A percentile compares a stretch with the other conserved stretches of the same genome.
These are phyloP conservation scores for Cyclospora cayetanensis DNA, from an alignment of 169 alveolate genomes.

Conservation along the genomic window DNA sequence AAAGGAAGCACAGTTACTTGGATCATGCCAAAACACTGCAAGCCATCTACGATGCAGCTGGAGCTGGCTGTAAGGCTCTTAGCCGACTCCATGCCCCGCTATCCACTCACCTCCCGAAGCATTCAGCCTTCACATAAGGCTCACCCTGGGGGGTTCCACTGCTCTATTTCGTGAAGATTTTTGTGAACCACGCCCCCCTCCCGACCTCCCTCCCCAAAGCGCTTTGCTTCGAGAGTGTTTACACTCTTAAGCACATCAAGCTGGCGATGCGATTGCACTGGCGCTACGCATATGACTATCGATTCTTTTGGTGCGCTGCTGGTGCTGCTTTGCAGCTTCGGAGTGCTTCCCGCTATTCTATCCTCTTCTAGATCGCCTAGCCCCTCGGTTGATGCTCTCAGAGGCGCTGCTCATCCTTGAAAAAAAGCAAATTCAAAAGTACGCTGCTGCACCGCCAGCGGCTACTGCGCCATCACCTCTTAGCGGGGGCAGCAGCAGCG, in stretches of 20 bases:
- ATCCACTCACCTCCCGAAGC: too few species aligned
- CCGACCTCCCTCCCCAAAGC: too few species aligned
- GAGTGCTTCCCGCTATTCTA: not conserved
- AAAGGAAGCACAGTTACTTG: too few species aligned
- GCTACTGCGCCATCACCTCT: not conserved
- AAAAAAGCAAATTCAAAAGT: not conserved
- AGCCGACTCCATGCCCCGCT: too few species aligned
- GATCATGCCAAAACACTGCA: not conserved
- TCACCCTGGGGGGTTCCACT: too few species aligned
- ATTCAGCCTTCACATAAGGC: too few species aligned
- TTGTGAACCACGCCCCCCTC: too few species aligned
- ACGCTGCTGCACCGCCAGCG: not conserved
- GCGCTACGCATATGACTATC: too few species aligned
- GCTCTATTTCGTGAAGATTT: too few species aligned
- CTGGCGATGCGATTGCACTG: too few species aligned
- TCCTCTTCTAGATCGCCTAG: not conserved
- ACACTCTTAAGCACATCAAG: too few species aligned
- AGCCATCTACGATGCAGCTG: not conserved
- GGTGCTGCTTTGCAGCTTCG: not conserved
- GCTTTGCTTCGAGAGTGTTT: too few species aligned
- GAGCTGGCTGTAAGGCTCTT: not conserved
- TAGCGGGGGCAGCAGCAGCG: slow-evolving; percentile 3
- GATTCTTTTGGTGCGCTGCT: slow-evolving; percentile 31
- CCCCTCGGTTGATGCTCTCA: not conserved
- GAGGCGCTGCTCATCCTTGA: not conserved